Evolutionary conservation across 345 rosid species (phyloP).

Genomic region (Euphorbia lathyris): DNA sequence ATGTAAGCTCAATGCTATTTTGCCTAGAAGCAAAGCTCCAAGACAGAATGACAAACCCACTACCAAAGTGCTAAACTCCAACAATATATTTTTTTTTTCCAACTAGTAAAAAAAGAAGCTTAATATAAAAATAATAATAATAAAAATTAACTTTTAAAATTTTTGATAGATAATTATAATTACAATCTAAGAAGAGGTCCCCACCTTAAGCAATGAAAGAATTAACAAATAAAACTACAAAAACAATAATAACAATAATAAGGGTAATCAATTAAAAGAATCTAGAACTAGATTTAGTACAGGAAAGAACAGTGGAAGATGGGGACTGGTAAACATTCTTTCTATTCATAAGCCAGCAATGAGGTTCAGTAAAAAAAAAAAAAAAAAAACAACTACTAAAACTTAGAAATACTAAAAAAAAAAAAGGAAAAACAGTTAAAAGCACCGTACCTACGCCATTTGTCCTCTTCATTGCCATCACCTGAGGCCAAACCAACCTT

Average conservation of each 20-base stretch:
- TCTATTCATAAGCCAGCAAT: neutral
- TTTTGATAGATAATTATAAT: too few relatives aligned
- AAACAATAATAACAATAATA: neutral
- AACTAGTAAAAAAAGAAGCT: too few relatives aligned
- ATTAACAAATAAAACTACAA: neutral
- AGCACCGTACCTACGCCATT: constrained; percentile 66
- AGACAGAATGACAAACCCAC: too few relatives aligned
- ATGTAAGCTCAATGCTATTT: too few relatives aligned
- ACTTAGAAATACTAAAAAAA: neutral
- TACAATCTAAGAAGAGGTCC: neutral
- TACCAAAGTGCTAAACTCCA: too few relatives aligned
- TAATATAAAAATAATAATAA: too few relatives aligned
- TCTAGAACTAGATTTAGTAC: neutral
- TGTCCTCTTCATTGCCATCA: constrained; percentile 61
- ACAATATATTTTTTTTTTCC: too few relatives aligned
- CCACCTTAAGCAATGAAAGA: neutral
- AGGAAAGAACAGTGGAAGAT: neutral
- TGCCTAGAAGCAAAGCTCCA: too few relatives aligned
- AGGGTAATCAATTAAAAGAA: neutral
- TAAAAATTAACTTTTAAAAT: too few relatives aligned
- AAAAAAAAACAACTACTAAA: neutral
- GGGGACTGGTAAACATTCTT: neutral
- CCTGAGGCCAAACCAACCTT: constrained; percentile 24
- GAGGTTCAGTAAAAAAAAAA: neutral
- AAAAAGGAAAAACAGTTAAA: neutral